Percentiles rank a stretch among this genome's conserved stretches.
phyloP scores from a whole-genome alignment of 2,329 filamentous ascomycete genomes.

The Cladophialophora immunda region DNA sequence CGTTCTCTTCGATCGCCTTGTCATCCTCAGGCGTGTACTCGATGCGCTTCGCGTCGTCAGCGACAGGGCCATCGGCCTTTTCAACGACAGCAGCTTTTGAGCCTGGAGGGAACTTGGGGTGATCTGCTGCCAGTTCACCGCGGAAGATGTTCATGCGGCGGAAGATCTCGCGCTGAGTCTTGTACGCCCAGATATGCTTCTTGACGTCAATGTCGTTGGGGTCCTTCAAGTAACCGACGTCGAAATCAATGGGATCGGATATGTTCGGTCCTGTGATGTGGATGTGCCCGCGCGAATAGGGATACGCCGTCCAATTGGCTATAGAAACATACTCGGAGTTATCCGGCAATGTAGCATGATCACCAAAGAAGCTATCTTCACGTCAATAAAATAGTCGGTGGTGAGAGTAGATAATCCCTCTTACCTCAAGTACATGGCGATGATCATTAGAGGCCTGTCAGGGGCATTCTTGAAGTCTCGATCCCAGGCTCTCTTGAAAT shows the following conservation, averaged over 20 bases:
- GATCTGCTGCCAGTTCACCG: slow-evolving; percentile 49
- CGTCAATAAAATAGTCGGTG: not conserved
- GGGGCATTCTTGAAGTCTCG: slow-evolving; percentile 59
- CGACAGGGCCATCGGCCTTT: slow-evolving; percentile 38
- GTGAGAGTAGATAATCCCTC: not conserved
- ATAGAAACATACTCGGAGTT: slow-evolving; percentile 62
- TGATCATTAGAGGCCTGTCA: slow-evolving; percentile 50
- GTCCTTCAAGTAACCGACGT: slow-evolving; percentile 64
- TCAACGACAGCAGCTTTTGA: slow-evolving; percentile 54
- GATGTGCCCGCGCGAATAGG: slow-evolving; percentile 68
- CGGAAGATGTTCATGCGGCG: slow-evolving; percentile 63
- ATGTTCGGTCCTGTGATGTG: slow-evolving; percentile 61
- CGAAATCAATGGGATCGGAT: slow-evolving; percentile 58
- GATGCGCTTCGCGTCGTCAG: slow-evolving; percentile 50
- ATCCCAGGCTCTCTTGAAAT: slow-evolving; percentile 65
- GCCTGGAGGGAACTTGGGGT: slow-evolving; percentile 50
- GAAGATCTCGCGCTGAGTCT: slow-evolving; percentile 68
- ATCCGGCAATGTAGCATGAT: slow-evolving; percentile 29
- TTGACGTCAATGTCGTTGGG: slow-evolving; percentile 67
- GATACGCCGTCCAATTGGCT: slow-evolving; percentile 66
- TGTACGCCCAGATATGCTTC: slow-evolving; percentile 70
- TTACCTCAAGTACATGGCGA: slow-evolving; percentile 34
- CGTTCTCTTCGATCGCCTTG: slow-evolving; percentile 51
- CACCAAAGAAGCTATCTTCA: slow-evolving; percentile 19
- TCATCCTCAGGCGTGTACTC: slow-evolving; percentile 61